Percentiles rank a stretch among this genome's conserved stretches.
phyloP scores from a whole-genome alignment of 371 early-diverging fungal genomes.

The Mortierella sp. region DNA sequence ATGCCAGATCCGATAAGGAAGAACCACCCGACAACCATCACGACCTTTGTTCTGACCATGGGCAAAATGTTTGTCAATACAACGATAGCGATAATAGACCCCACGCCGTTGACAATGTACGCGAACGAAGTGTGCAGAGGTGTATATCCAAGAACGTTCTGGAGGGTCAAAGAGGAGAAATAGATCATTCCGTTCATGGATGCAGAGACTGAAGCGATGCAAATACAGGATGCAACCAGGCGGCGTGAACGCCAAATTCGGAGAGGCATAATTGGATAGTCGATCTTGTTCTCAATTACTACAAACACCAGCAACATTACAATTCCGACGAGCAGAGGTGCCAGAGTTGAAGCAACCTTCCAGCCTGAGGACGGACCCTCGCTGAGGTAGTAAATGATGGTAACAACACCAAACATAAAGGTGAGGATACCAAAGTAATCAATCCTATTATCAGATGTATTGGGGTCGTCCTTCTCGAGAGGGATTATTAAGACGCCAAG shows the following conservation, averaged over 20 bases:
- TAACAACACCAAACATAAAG: conserved; percentile 51
- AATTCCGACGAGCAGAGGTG: conserved; percentile 34
- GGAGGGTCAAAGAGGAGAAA: conserved; percentile 52
- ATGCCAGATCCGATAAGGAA: conserved; percentile 15
- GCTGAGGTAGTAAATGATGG: conserved; percentile 58
- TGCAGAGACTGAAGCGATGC: conserved; percentile 36
- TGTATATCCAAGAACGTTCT: conserved; percentile 43
- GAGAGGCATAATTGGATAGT: conserved; percentile 46
- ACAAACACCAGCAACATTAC: conserved; percentile 18
- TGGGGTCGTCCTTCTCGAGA: conserved; percentile 12
- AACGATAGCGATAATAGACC: conserved; percentile 6
- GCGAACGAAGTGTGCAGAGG: conserved; percentile 45
- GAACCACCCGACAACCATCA: conserved; percentile 20
- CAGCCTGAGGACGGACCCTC: conserved; percentile 53
- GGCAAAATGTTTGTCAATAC: neutral
- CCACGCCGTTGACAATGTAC: conserved; percentile 21
- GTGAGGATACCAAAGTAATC: conserved; percentile 55
- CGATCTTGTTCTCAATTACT: conserved; percentile 34
- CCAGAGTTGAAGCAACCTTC: conserved; percentile 41
- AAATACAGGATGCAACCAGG: conserved; percentile 44
- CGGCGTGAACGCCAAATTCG: conserved; percentile 47
- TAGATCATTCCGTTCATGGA: conserved; percentile 46
- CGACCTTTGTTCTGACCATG: conserved; percentile 13
- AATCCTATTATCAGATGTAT: conserved; percentile 22
- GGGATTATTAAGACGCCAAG: conserved; percentile 38